Evolutionary conservation across 2,329 filamentous ascomycete species (phyloP).

Genomic region (Venturia aucupariae): DNA sequence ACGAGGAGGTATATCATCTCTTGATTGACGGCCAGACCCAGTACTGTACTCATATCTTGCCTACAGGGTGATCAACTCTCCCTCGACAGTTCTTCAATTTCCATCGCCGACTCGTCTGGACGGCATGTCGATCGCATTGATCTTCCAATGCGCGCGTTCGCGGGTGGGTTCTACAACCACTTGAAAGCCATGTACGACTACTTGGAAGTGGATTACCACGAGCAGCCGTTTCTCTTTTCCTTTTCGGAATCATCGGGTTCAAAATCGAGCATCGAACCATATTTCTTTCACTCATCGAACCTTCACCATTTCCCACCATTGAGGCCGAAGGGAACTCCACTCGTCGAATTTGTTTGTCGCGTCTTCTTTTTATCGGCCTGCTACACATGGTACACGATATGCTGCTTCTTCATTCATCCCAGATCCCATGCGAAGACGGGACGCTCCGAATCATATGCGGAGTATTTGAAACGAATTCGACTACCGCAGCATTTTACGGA

Average conservation of each 20-base stretch:
- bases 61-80: constrained; percentile 34
- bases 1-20: constrained; percentile 33
- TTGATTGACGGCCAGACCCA: not conserved
- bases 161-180: constrained; percentile 46
- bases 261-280: constrained; percentile 22
- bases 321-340: constrained; percentile 28
- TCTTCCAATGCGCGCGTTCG: constrained; percentile 44
- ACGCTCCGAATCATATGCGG: constrained; percentile 36
- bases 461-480: constrained; percentile 43
- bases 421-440: constrained; percentile 15
- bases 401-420: constrained; percentile 41
- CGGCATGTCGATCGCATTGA: constrained; percentile 31
- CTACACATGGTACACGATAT: constrained; percentile 46
- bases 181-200: constrained; percentile 48
- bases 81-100: constrained; percentile 37
- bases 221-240: constrained; percentile 45
- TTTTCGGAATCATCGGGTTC: constrained; percentile 30
- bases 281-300: constrained; percentile 48
- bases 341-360: constrained; percentile 36
- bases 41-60: constrained; percentile 10
- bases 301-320: constrained; percentile 40
- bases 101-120: constrained; percentile 24
- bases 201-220: constrained; percentile 41
- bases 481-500: constrained; percentile 39
- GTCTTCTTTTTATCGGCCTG: constrained; percentile 38